A percentile compares a stretch with the other conserved stretches of the same genome.
Conservation (phyloP, 2,329 filamentous ascomycete genomes). For the Penicillium olsonii region DNA sequence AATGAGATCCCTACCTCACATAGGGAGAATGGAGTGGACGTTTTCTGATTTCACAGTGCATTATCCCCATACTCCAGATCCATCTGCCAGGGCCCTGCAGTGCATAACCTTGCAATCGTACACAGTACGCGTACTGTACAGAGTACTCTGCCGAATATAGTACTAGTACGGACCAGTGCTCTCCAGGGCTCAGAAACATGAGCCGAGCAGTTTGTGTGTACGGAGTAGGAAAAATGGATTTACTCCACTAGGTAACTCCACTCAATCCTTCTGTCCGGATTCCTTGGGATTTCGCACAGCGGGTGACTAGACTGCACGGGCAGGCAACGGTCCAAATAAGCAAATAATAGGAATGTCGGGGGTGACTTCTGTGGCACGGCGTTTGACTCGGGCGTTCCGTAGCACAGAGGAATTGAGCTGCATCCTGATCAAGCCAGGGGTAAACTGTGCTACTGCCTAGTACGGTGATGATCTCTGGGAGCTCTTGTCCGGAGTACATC, state of each 20-base stretch:
- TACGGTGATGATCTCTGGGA: not conserved
- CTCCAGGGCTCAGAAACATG: too few species aligned
- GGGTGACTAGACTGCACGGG: slow-evolving; percentile 5
- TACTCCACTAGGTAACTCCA: slow-evolving; percentile 8
- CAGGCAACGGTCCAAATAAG: slow-evolving; percentile 14
- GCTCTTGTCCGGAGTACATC: not conserved
- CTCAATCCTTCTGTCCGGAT: not conserved
- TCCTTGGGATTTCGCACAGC: not conserved
- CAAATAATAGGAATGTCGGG: slow-evolving; percentile 5
- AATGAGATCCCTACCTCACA: not conserved
- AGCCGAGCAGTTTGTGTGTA: not conserved
- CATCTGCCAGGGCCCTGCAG: not conserved
- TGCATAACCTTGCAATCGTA: too few species aligned
- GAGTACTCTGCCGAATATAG: too few species aligned
- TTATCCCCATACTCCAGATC: not conserved
- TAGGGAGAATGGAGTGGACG: not conserved
- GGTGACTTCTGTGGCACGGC: slow-evolving; percentile 1
- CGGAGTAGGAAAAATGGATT: not conserved
- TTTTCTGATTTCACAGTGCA: slow-evolving; percentile 4
- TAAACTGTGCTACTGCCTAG: slow-evolving; percentile 7
- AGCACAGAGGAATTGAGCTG: slow-evolving; percentile 5
- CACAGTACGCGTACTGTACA: too few species aligned
- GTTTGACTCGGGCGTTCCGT: slow-evolving; percentile 10
- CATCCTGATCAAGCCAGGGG: slow-evolving; percentile 13
- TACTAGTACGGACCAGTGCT: too few species aligned